Percentiles rank a stretch among this genome's conserved stretches.
Evolutionary conservation across 129 eudicot species (phyloP).

Genomic region (Lactuca sativa): DNA sequence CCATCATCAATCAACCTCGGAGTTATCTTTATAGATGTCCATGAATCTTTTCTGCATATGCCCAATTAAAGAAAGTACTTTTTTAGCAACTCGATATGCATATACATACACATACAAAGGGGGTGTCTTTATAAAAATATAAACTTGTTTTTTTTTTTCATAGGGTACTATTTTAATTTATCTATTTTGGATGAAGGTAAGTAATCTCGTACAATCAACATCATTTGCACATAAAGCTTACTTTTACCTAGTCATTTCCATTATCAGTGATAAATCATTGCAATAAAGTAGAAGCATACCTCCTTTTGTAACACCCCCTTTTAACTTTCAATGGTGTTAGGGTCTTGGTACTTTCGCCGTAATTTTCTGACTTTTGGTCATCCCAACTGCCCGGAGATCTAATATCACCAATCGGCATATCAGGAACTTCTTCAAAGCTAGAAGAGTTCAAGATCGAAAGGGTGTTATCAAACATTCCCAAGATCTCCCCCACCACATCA

Average conservation of each 20-base stretch:
- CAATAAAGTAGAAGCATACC: constrained; percentile 27
- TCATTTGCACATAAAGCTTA: neutral
- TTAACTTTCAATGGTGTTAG: constrained; percentile 26
- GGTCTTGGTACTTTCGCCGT: constrained; percentile 34
- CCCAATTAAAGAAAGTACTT: neutral
- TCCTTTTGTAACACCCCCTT: constrained; percentile 67
- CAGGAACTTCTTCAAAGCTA: constrained; percentile 9
- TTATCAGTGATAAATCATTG: neutral
- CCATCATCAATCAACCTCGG: constrained; percentile 40
- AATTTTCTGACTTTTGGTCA: constrained; percentile 35
- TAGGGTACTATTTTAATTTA: neutral
- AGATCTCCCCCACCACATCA: constrained; percentile 36
- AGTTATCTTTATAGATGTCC: constrained; percentile 26
- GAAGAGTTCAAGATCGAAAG: constrained; percentile 29
- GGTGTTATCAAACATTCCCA: constrained; percentile 37
- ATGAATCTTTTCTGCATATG: constrained; percentile 37
- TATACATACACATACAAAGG: neutral
- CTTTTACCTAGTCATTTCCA: neutral
- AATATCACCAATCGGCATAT: constrained; percentile 5
- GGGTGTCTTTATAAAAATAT: neutral
- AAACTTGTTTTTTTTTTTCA: neutral
- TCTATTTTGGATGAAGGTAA: neutral
- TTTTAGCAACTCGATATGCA: neutral
- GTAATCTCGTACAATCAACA: neutral
- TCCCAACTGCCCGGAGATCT: constrained; percentile 8